Evolutionary conservation across 805 yeast species (phyloP).

Genomic region (Wickerhamomyces silvicola): DNA sequence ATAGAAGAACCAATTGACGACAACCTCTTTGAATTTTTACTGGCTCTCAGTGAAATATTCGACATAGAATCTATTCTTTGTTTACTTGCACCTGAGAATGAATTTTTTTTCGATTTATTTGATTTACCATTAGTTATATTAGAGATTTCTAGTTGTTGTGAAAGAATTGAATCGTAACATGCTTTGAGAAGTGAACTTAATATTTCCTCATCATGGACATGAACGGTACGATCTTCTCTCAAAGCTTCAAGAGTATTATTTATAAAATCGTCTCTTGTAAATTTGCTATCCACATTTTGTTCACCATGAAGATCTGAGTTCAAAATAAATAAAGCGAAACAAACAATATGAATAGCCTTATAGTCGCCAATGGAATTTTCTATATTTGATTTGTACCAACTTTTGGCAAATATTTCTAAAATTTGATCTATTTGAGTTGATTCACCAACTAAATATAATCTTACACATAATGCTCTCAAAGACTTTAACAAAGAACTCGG

Average conservation of each 20-base stretch:
- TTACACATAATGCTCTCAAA: constrained; percentile 54
- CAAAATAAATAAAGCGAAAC: constrained; percentile 64
- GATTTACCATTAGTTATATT: constrained; percentile 4
- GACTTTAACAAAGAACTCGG: constrained; percentile 48
- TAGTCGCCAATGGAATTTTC: constrained; percentile 41
- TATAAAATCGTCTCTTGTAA: constrained; percentile 38
- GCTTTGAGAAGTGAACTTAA: constrained; percentile 18
- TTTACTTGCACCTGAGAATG: constrained; percentile 1
- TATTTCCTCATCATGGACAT: background rate
- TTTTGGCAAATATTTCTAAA: constrained; percentile 57
- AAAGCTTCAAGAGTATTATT: constrained; percentile 45
- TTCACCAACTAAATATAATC: constrained; percentile 73
- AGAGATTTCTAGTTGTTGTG: constrained; percentile 13
- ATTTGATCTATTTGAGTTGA: constrained; percentile 75
- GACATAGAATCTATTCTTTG: constrained; percentile 3
- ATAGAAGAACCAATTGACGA: constrained; percentile 20
- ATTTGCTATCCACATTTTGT: constrained; percentile 27
- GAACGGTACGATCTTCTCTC: constrained; percentile 12
- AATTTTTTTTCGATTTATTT: background rate
- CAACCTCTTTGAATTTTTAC: constrained; percentile 15
- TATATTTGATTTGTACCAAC: constrained; percentile 51
- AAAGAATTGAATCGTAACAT: constrained; percentile 32
- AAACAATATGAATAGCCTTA: constrained; percentile 60
- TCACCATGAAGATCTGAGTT: constrained; percentile 74
- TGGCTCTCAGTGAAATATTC: constrained; percentile 17